Evolutionary conservation across 176 grass and related monocot genomes (phyloP), one percentile per base, ranked within the genome.

Genomic region (Oryza meyeriana): DNA sequence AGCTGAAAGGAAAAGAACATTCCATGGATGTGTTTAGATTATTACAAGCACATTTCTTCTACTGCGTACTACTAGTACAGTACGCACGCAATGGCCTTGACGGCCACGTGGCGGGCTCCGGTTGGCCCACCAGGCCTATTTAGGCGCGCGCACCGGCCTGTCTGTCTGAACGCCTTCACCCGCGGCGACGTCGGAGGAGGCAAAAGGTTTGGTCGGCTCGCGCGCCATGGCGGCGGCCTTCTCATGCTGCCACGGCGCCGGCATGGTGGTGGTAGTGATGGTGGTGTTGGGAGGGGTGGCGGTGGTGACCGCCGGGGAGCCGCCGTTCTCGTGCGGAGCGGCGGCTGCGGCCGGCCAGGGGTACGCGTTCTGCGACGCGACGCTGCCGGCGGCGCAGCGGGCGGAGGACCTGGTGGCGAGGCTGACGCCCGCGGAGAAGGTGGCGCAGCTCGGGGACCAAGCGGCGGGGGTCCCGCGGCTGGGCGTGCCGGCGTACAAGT

Each of bases 401-500:
- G 94, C 72, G 24, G 83, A 71, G n/a, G 89, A 97, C 79, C 85
- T 97, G 25, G 83, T 97, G 34, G 47, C 78, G 1, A 87, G 78
- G 39, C 17, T 94, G 57, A 94, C 89, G 17, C 0, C 75, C 2
- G 70, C 84, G 11, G 91, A 97, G 88, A 94, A 94, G 67, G 69
- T 86, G 2, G 55, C 87, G 12, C 85, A 87, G 78, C 79, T 97
- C 8, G 94, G 92, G 0, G 89, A 97, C 57, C 24, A 72, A 10
- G 72, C 91, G 1, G 3, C 72, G 0, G 85, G 76, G 0, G 66
- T 97, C 12, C 62, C 80, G 3, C 79, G 94, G 31, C 92, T 97
- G 11, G 89, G 78, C 11, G 77, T 94, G 7, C 91, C 89, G 11
- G 12, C 74, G 9, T 97, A 94, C 84, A 88, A 88, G 81, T 97